These are phyloP conservation scores for Blastobotrys americana DNA, from an alignment of 805 yeast species.

Conservation along the genomic window DNA sequence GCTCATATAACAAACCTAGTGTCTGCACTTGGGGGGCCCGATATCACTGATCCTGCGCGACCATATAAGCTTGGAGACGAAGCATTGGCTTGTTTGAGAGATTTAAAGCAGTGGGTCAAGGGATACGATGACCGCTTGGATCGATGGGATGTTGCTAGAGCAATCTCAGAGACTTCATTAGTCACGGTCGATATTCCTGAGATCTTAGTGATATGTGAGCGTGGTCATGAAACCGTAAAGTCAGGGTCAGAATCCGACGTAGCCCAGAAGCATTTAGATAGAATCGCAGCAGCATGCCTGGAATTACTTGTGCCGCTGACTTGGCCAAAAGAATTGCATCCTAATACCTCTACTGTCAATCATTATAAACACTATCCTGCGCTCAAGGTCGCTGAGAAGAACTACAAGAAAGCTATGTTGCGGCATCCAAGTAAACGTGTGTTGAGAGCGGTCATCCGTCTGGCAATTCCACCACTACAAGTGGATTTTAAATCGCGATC, in stretches of 20 bases:
- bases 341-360: conserved; percentile 48
- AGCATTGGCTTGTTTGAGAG: conserved; percentile 77
- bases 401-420: conserved; percentile 64
- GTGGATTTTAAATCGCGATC: conserved; percentile 42
- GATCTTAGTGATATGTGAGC: no score
- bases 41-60: conserved; percentile 44
- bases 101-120: conserved; percentile 80
- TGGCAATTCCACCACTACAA: conserved; percentile 50
- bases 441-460: conserved; percentile 59
- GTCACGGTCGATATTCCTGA: conserved; percentile 66
- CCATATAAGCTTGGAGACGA: conserved; percentile 82
- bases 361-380: conserved; percentile 53
- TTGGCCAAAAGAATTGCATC: conserved; percentile 69
- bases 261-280: conserved; percentile 37
- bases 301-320: conserved; percentile 79
- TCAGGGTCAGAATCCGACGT: conserved; percentile 69
- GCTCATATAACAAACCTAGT: conserved; percentile 77
- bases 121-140: conserved; percentile 68
- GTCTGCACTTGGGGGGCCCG: conserved; percentile 88
- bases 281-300: conserved; percentile 61
- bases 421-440: conserved; percentile 52
- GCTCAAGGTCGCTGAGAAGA: conserved; percentile 57
- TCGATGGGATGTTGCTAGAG: conserved; percentile 76
- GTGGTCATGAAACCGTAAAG: no score
- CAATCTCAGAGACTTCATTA: conserved; percentile 73